A percentile compares a stretch with the other conserved stretches of the same genome.
Evolutionary conservation across 2,329 filamentous ascomycete species (phyloP).

Genomic region (Teratosphaeria zuluensis): DNA sequence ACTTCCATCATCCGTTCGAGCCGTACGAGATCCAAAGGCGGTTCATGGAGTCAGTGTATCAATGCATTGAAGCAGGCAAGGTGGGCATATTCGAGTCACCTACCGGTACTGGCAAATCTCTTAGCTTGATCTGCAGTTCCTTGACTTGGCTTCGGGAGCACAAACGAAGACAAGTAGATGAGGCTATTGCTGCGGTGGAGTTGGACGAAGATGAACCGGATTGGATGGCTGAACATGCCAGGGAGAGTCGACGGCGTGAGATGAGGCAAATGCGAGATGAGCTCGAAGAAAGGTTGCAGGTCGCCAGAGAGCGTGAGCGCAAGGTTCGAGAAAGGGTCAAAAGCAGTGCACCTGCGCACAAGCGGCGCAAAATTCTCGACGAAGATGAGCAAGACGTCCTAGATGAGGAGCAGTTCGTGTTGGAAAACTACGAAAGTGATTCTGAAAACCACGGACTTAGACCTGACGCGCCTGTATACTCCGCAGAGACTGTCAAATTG

Average conservation of each 20-base stretch:
- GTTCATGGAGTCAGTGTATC: constrained; percentile 78
- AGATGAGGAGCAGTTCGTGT: constrained; percentile 60
- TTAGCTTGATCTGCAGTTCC: constrained; percentile 81
- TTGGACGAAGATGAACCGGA: constrained; percentile 60
- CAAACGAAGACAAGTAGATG: constrained; percentile 54
- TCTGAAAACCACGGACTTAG: constrained; percentile 30
- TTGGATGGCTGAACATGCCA: constrained; percentile 74
- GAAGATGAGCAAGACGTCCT: constrained; percentile 16
- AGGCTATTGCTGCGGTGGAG: constrained; percentile 39
- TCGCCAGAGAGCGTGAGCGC: constrained; percentile 51
- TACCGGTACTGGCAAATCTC: constrained; percentile 79
- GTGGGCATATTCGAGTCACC: constrained; percentile 86
- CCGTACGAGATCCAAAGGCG: constrained; percentile 81
- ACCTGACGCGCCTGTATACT: constrained; percentile 30
- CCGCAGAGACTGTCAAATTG: constrained; percentile 64
- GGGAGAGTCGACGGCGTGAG: constrained; percentile 57
- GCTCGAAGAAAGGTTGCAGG: constrained; percentile 60
- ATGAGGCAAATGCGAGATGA: constrained; percentile 59
- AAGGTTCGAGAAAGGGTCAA: constrained; percentile 45
- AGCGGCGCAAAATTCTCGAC: constrained; percentile 32
- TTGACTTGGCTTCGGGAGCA: constrained; percentile 84
- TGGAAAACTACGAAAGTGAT: constrained; percentile 66
- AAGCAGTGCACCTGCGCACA: constrained; percentile 39
- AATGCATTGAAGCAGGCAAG: constrained; percentile 67
- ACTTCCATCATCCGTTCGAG: constrained; percentile 80